Conservation (phyloP, 2,329 filamentous ascomycete genomes). For the Mycosphaerelloides madeirae region DNA sequence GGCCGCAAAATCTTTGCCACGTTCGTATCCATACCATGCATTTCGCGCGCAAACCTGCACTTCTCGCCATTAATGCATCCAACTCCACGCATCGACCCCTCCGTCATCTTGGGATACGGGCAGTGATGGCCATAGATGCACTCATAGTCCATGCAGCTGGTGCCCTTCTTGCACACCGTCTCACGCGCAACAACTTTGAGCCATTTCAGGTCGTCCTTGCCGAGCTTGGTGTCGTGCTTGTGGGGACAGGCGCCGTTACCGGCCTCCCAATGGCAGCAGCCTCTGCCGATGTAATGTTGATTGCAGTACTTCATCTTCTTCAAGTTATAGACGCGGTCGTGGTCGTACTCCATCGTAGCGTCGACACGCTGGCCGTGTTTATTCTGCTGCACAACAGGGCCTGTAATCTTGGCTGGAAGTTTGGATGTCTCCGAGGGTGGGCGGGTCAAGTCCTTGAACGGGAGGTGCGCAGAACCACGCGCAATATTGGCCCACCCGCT, state of each 20-base stretch:
- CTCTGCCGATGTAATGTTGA: slow-evolving; percentile 54
- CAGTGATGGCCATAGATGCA: slow-evolving; percentile 63
- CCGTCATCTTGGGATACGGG: slow-evolving; percentile 43
- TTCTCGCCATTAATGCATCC: slow-evolving; percentile 54
- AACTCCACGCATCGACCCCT: slow-evolving; percentile 45
- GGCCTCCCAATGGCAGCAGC: slow-evolving; percentile 50
- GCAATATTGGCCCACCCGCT: slow-evolving; percentile 20
- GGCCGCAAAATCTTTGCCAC: slow-evolving; percentile 46
- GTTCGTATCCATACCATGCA: slow-evolving; percentile 55
- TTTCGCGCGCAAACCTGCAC: slow-evolving; percentile 54
- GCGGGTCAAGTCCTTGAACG: slow-evolving; percentile 16
- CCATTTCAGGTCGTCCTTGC: slow-evolving; percentile 49
- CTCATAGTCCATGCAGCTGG: slow-evolving; percentile 53
- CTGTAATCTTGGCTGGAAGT: slow-evolving; percentile 5
- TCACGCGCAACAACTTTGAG: slow-evolving; percentile 57
- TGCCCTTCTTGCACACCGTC: slow-evolving; percentile 57
- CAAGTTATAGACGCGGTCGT: slow-evolving; percentile 54
- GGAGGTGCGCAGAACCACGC: slow-evolving; percentile 13
- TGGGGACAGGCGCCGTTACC: slow-evolving; percentile 52
- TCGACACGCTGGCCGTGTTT: slow-evolving; percentile 58
- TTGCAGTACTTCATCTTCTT: slow-evolving; percentile 62
- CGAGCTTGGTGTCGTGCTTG: slow-evolving; percentile 50
- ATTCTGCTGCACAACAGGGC: slow-evolving; percentile 49
- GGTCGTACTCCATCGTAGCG: slow-evolving; percentile 46
- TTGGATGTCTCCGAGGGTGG: slow-evolving; percentile 1